Base-by-base conservation (phyloP, 2,329 filamentous ascomycete species). In the Nemania bipapillata region DNA sequence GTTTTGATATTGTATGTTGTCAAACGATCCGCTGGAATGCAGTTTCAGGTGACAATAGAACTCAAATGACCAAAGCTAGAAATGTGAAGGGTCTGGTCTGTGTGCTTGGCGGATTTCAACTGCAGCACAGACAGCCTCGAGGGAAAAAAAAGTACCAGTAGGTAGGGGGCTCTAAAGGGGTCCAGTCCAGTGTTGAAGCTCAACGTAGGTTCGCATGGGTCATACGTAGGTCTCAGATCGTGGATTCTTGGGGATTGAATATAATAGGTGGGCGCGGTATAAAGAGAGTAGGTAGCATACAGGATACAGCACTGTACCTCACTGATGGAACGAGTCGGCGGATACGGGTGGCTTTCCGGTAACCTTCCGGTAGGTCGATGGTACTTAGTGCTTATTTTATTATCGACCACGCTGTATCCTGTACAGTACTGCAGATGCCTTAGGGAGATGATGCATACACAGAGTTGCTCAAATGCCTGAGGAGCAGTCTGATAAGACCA, bases 11-110 rank as follows among this genome's bases (percentile, higher is more conserved):
- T 54, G 7, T 45, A 45, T 45, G 57, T 45, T n/a, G 58, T 45
- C 55, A 32, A 60, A 42, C 54, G 52, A 52, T 67, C 42, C 63
- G 60, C 30, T 75, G 74, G 73, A 74, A 76, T 77, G 74, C 54
- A 70, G 73, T 73, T 68, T 73, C 70, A 72, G 66, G 69, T 64
- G 69, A 63, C 37, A 67, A 66, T 63, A 61, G 58, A 42, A 50
- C 53, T 47, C 47, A 37, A 66, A 42, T 35, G 22, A 42, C 37
- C 8, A 49, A 54, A 22, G 45, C 55, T 30, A 32, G 47, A 45
- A 40, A 58, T 40, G 32, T 49, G 35, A 58, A 54, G 12, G 42
- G 66, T 68, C 66, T 12, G 42, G 66, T 68, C 66, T 32, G 35
- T 15, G 66, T 65, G 71, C 69, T 67, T 65, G 50, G 67, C 55